Conservation (phyloP, 208 protist species). For the Leptomonas pyrrhocoris region DNA sequence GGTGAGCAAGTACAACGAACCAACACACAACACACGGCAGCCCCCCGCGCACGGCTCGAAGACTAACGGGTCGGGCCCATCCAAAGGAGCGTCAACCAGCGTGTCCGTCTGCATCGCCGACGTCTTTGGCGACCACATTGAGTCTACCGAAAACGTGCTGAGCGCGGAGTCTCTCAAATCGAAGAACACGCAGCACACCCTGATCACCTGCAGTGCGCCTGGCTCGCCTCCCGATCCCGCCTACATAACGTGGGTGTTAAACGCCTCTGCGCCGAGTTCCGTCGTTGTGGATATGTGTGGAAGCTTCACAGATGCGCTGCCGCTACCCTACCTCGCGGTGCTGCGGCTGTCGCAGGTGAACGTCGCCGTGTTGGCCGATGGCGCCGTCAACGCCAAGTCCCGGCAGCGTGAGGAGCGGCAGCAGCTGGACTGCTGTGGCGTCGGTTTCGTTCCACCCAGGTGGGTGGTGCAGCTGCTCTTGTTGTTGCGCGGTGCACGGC, state of each 20-base stretch:
- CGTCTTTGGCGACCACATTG: slow-evolving; percentile 60
- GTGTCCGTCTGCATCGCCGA: slow-evolving; percentile 58
- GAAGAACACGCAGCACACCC: slow-evolving; percentile 33
- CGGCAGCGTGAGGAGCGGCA: slow-evolving; percentile 63
- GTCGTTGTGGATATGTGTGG: slow-evolving; percentile 55
- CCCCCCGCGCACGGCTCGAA: slow-evolving; percentile 15
- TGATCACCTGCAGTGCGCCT: slow-evolving; percentile 48
- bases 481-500: slow-evolving; percentile 68
- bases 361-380: slow-evolving; percentile 37
- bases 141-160: slow-evolving; percentile 36
- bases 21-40: slow-evolving; percentile 9
- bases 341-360: slow-evolving; percentile 60
- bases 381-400: slow-evolving; percentile 51
- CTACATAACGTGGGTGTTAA: slow-evolving; percentile 54
- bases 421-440: slow-evolving; percentile 13
- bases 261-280: slow-evolving; percentile 13
- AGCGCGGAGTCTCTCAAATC: slow-evolving; percentile 33
- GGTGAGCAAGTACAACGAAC: slow-evolving; percentile 36
- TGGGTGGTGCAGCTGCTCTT: slow-evolving; percentile 64
- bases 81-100: slow-evolving; percentile 13
- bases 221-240: slow-evolving; percentile 35
- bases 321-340: slow-evolving; percentile 36
- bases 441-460: slow-evolving; percentile 25
- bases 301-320: slow-evolving; percentile 40
- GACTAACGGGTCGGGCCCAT: background rate